Percentiles rank a stretch among this genome's conserved stretches.
Conservation (phyloP, 2,329 filamentous ascomycete species). For the Ophiostoma piceae region DNA sequence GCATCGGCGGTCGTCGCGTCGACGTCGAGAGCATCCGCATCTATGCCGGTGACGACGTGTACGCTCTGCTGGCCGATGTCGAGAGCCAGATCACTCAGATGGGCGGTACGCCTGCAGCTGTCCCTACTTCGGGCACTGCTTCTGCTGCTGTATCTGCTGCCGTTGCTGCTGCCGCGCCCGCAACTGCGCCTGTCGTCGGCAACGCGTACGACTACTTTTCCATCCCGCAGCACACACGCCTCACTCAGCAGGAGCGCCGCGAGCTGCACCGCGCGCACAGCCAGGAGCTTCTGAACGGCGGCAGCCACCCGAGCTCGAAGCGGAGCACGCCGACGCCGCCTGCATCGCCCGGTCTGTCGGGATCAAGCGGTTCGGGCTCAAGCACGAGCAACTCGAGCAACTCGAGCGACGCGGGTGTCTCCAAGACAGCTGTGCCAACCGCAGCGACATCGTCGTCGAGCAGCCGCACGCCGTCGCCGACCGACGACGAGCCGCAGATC, state of each 20-base stretch:
- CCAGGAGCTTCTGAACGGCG: slow-evolving; percentile 46
- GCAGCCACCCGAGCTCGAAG: slow-evolving; percentile 27
- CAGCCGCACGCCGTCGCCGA: slow-evolving; percentile 24
- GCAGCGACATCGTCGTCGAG: background rate
- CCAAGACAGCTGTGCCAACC: slow-evolving; percentile 11
- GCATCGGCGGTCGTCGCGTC: slow-evolving; percentile 31
- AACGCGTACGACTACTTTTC: slow-evolving; percentile 20
- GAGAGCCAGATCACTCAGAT: slow-evolving; percentile 54
- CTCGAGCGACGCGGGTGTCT: background rate
- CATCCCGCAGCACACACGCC: slow-evolving; percentile 27
- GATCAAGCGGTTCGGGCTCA: background rate
- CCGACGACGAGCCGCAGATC: slow-evolving; percentile 32
- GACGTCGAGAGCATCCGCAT: slow-evolving; percentile 62
- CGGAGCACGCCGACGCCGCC: slow-evolving; percentile 29
- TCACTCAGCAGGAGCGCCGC: slow-evolving; percentile 37
- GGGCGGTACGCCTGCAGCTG: slow-evolving; percentile 17
- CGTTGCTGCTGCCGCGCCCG: background rate
- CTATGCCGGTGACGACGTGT: slow-evolving; percentile 63
- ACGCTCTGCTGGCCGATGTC: slow-evolving; percentile 61
- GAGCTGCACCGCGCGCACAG: slow-evolving; percentile 47
- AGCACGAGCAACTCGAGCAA: background rate
- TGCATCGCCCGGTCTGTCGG: slow-evolving; percentile 34
- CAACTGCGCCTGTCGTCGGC: slow-evolving; percentile 11
- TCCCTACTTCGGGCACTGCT: background rate
- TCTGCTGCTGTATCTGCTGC: background rate